phyloP scores from a whole-genome alignment of 2,329 filamentous ascomycete genomes.

The Fusarium sulawesiense region DNA sequence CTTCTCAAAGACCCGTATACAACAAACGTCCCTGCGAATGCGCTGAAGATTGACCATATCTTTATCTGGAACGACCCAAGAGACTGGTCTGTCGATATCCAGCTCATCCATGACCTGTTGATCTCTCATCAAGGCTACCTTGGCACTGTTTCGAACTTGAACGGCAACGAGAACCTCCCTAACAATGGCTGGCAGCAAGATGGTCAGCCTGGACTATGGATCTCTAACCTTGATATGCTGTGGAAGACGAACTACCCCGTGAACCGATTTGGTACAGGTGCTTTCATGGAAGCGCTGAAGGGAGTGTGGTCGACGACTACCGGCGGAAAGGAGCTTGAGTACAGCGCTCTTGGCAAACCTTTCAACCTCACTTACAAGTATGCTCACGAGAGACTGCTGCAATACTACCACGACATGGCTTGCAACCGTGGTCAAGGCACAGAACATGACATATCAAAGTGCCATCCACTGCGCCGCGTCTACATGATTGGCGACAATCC shows the following conservation, averaged over 20 bases:
- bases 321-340: constrained; percentile 68
- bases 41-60: constrained; percentile 85
- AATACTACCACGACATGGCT: constrained; percentile 51
- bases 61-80: constrained; percentile 96
- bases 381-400: constrained; percentile 77
- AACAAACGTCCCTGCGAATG: constrained; percentile 52
- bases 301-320: constrained; percentile 84
- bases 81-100: constrained; percentile 92
- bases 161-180: constrained; percentile 71
- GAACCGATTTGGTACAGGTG: constrained; percentile 90
- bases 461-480: constrained; percentile 74
- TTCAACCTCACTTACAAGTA: constrained; percentile 81
- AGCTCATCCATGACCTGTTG: constrained; percentile 85
- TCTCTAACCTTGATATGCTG: constrained; percentile 89
- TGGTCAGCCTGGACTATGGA: constrained; percentile 83
- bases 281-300: constrained; percentile 83
- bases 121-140: constrained; percentile 82
- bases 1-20: constrained; percentile 48
- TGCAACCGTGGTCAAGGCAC: constrained; percentile 26
- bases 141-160: constrained; percentile 81
- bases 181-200: constrained; percentile 86
- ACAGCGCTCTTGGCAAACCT: constrained; percentile 86
- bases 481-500: constrained; percentile 97
- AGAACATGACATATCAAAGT: constrained; percentile 26
- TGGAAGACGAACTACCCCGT: constrained; percentile 90